Conservation (phyloP, 805 yeast genomes). For the Torulaspora quercuum region DNA sequence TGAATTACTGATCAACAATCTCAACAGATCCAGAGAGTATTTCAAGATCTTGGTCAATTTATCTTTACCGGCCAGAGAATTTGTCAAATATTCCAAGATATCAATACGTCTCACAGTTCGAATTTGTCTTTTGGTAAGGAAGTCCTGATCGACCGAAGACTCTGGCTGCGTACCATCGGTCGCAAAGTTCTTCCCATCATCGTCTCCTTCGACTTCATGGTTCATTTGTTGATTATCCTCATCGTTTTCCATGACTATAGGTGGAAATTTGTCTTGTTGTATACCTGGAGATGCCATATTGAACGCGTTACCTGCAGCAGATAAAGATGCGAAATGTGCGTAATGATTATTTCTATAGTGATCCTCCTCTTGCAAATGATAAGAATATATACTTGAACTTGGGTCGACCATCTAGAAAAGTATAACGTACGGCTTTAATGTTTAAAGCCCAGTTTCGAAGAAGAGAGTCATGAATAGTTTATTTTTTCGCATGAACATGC, state of each 20-base stretch:
- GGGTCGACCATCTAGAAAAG: constrained; percentile 5
- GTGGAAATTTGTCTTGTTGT: constrained; percentile 10
- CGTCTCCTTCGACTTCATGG: constrained; percentile 7
- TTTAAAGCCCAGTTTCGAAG: too few relatives aligned
- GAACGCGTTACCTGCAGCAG: constrained; percentile 5
- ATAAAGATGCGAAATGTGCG: constrained; percentile 6
- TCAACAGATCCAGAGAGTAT: constrained; percentile 52
- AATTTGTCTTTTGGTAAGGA: not conserved
- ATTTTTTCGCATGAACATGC: too few relatives aligned
- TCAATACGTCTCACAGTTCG: constrained; percentile 35
- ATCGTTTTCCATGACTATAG: constrained; percentile 16
- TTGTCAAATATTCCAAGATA: constrained; percentile 50
- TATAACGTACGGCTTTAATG: too few relatives aligned
- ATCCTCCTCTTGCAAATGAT: constrained; percentile 7
- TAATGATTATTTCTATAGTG: constrained; percentile 5
- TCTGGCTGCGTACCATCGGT: not conserved
- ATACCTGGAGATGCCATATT: constrained; percentile 5
- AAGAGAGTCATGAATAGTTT: too few relatives aligned
- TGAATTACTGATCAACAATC: constrained; percentile 45
- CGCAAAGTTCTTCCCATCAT: constrained; percentile 1
- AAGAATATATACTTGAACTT: constrained; percentile 3
- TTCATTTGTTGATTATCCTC: too few relatives aligned
- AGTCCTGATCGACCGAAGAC: too few relatives aligned
- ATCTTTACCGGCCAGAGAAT: constrained; percentile 64
- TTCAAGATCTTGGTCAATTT: constrained; percentile 63